Evolutionary conservation across 805 yeast genomes (phyloP).

Genomic region (Maudiozyma barnettii): DNA sequence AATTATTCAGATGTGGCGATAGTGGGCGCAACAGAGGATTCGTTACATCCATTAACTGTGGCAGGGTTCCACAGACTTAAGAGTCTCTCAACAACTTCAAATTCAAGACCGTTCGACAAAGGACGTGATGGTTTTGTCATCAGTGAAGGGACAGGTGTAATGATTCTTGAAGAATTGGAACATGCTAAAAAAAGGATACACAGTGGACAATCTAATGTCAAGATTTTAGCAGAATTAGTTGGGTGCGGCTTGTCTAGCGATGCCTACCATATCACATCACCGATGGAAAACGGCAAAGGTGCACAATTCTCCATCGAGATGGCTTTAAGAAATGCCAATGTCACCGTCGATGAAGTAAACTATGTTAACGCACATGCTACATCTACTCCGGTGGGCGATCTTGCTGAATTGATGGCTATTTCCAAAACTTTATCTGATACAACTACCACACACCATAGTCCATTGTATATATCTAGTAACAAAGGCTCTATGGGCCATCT

Average conservation of each 20-base stretch:
- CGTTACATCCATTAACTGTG: conserved; percentile 75
- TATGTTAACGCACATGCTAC: conserved; percentile 97
- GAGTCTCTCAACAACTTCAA: conserved; percentile 53
- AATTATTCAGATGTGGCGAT: conserved; percentile 81
- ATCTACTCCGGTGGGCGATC: conserved; percentile 80
- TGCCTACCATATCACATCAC: conserved; percentile 89
- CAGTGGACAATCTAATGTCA: background rate
- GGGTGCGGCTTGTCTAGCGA: conserved; percentile 94
- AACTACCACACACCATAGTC: background rate
- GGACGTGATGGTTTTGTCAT: conserved; percentile 79
- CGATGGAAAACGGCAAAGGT: conserved; percentile 72
- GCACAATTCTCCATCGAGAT: conserved; percentile 73
- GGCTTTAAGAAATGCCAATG: conserved; percentile 50
- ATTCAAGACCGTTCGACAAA: conserved; percentile 83
- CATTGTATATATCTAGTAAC: conserved; percentile 59
- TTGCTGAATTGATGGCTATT: conserved; percentile 77
- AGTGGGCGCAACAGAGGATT: conserved; percentile 91
- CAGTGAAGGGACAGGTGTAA: conserved; percentile 84
- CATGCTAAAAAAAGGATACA: conserved; percentile 55
- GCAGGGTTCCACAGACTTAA: conserved; percentile 90
- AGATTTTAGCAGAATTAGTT: conserved; percentile 68
- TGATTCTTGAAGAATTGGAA: conserved; percentile 66
- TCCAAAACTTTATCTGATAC: conserved; percentile 14
- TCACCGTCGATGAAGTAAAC: conserved; percentile 43
- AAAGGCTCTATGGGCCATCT: conserved; percentile 93